These are phyloP conservation scores for Pyrus pyrifolia DNA, from an alignment of 306 rosid species.

Conservation along the genomic window DNA sequence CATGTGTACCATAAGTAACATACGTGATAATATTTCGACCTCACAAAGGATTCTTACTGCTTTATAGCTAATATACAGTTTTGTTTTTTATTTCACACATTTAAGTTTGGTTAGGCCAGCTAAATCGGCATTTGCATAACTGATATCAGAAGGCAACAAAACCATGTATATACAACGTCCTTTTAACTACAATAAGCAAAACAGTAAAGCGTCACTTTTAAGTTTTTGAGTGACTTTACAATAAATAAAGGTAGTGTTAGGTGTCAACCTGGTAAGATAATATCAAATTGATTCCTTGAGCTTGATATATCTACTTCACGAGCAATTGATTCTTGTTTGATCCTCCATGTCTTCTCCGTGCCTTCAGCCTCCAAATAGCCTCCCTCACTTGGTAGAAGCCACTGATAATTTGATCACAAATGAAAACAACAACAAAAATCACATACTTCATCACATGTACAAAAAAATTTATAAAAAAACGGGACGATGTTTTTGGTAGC, in stretches of 20 bases:
- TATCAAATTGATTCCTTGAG: conserved; percentile 64
- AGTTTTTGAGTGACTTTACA: background rate
- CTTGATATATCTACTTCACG: conserved; percentile 60
- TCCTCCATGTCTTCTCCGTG: too few relatives aligned
- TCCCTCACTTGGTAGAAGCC: conserved; percentile 49
- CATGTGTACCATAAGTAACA: too few relatives aligned
- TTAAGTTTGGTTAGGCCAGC: background rate
- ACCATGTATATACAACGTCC: background rate
- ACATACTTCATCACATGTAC: too few relatives aligned
- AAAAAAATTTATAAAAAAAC: too few relatives aligned
- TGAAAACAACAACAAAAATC: background rate
- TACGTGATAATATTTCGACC: too few relatives aligned
- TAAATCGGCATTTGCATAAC: background rate
- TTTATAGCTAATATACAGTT: too few relatives aligned
- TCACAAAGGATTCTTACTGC: too few relatives aligned
- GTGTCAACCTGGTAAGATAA: conserved; percentile 63
- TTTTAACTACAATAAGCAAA: background rate
- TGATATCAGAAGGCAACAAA: background rate
- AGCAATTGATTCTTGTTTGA: too few relatives aligned
- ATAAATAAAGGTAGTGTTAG: background rate
- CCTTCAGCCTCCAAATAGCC: too few relatives aligned
- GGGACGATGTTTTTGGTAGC: too few relatives aligned
- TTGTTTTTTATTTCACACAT: background rate
- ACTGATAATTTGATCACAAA: conserved; percentile 32
- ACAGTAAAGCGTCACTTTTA: background rate